These are phyloP conservation scores for Fonsecaea pedrosoi DNA, from an alignment of 2,329 filamentous ascomycete species.

Conservation along the genomic window DNA sequence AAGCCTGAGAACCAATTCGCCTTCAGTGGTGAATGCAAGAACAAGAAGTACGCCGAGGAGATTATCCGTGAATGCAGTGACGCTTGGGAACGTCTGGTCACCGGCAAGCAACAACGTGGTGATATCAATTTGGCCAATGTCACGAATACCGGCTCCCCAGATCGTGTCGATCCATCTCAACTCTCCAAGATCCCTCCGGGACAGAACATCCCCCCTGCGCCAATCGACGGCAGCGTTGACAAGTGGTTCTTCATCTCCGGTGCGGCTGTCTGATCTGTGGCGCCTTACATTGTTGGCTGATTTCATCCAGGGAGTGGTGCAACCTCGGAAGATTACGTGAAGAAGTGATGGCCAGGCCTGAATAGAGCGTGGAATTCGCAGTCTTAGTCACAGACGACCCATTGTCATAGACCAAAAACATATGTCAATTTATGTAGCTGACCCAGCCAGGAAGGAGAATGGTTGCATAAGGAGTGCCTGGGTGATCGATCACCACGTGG, in stretches of 20 bases:
- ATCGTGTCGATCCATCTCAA: constrained; percentile 72
- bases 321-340: constrained; percentile 37
- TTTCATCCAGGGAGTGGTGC: constrained; percentile 36
- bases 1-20: constrained; percentile 99
- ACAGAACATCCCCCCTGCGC: constrained; percentile 81
- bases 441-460: constrained; percentile 1
- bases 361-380: background rate
- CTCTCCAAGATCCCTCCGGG: constrained; percentile 77
- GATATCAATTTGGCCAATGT: constrained; percentile 85
- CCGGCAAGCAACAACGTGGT: constrained; percentile 81
- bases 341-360: constrained; percentile 30
- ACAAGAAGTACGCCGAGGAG: constrained; percentile 98
- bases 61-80: constrained; percentile 95
- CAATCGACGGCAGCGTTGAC: constrained; percentile 95
- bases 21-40: constrained; percentile 99
- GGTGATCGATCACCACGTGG: background rate
- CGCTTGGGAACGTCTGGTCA: constrained; percentile 95
- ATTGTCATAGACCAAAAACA: constrained; percentile 24
- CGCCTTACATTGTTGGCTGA: constrained; percentile 29
- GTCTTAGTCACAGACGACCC: background rate
- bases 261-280: constrained; percentile 71
- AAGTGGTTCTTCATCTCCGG: constrained; percentile 99
- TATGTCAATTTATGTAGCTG: constrained; percentile 17
- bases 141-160: constrained; percentile 73
- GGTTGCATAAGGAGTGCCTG: background rate